phyloP scores from a whole-genome alignment of 2,329 filamentous ascomycete species.

The Zarea fungicola region DNA sequence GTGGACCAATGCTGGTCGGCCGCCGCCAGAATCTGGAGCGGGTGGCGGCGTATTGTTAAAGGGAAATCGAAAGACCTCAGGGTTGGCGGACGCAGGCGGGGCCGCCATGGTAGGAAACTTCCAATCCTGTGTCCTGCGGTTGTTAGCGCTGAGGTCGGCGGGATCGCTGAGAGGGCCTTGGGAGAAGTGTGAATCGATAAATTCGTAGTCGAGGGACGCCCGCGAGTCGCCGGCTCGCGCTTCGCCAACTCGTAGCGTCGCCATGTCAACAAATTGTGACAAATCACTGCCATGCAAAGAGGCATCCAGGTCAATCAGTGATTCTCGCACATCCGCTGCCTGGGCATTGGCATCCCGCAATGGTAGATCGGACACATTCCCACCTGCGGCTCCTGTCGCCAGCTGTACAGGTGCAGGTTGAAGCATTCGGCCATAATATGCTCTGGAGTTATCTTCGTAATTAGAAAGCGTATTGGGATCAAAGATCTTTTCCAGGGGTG shows the following conservation, averaged over 20 bases:
- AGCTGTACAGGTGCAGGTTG: constrained; percentile 30
- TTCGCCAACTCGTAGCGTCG: constrained; percentile 48
- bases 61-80: constrained; percentile 48
- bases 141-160: constrained; percentile 44
- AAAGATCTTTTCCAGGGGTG: constrained; percentile 59
- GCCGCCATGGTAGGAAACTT: constrained; percentile 50
- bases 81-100: constrained; percentile 47
- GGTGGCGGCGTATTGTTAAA: constrained; percentile 28
- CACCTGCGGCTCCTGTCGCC: not conserved
- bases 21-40: constrained; percentile 17
- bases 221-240: constrained; percentile 39
- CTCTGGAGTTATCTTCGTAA: constrained; percentile 58
- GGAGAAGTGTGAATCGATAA: constrained; percentile 38
- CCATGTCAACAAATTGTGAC: constrained; percentile 55
- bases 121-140: constrained; percentile 51
- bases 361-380: constrained; percentile 49
- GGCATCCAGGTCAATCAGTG: constrained; percentile 59
- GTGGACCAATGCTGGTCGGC: constrained; percentile 43
- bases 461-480: constrained; percentile 61
- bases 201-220: constrained; percentile 44
- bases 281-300: constrained; percentile 52
- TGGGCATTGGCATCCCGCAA: constrained; percentile 50
- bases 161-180: constrained; percentile 54
- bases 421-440: constrained; percentile 48
- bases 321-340: constrained; percentile 50